Percentiles rank a stretch among this genome's conserved stretches.
Evolutionary conservation across 768 basidiomycete genomes (phyloP).

Genomic region (Arthromyces matolae): DNA sequence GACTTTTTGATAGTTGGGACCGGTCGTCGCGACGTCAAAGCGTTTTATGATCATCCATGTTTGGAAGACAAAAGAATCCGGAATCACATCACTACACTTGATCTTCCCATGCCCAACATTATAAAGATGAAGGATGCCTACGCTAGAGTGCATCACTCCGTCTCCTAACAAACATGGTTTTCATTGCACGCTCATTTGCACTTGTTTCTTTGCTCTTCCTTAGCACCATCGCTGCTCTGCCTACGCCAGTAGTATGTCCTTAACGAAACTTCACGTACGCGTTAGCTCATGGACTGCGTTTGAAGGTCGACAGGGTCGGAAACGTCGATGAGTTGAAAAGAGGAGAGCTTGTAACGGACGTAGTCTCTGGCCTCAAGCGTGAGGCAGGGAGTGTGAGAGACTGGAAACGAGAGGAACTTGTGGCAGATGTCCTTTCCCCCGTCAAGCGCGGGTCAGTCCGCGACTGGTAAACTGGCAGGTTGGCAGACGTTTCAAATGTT

Average conservation of each 20-base stretch:
- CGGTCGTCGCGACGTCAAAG: too few species aligned
- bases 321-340: conserved; percentile 16
- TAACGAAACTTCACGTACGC: neutral
- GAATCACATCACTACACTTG: conserved; percentile 29
- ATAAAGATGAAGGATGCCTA: conserved; percentile 30
- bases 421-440: neutral
- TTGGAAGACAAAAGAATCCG: too few species aligned
- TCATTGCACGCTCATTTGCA: conserved; percentile 32
- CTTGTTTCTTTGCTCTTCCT: conserved; percentile 32
- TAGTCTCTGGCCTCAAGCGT: conserved; percentile 10
- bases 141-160: conserved; percentile 21
- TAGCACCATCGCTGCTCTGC: conserved; percentile 32
- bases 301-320: conserved; percentile 5
- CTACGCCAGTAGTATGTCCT: conserved; percentile 22
- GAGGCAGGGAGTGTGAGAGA: conserved; percentile 9
- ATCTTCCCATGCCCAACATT: conserved; percentile 31
- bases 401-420: conserved; percentile 3
- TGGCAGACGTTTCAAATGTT: neutral
- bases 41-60: too few species aligned
- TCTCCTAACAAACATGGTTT: conserved; percentile 29
- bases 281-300: neutral
- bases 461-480: conserved; percentile 15
- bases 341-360: neutral
- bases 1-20: conserved; percentile 21
- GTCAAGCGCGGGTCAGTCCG: conserved; percentile 14